A percentile compares a stretch with the other conserved stretches of the same genome.
phyloP scores from a whole-genome alignment of 352 stramenopile genomes.

The Phytopythium aichiense region DNA sequence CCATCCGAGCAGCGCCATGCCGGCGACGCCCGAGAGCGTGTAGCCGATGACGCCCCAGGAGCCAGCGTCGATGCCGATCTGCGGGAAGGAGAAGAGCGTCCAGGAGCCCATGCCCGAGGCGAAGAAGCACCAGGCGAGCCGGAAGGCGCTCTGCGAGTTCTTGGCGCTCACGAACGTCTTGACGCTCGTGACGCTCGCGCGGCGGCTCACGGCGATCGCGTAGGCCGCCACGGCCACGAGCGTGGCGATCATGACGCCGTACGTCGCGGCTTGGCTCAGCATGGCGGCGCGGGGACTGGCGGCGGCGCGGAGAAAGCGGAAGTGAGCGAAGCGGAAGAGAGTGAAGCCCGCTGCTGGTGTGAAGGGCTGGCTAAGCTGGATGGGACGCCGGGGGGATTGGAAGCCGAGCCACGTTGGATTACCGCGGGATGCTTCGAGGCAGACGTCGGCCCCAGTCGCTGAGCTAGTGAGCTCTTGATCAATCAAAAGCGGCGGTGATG shows the following conservation, averaged over 20 bases:
- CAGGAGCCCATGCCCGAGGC: conserved; percentile 71
- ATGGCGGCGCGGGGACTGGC: conserved; percentile 13
- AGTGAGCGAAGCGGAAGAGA: not conserved
- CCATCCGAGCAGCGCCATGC: conserved; percentile 46
- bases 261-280: conserved; percentile 42
- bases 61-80: conserved; percentile 67
- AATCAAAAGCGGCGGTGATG: too few species aligned
- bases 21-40: conserved; percentile 53
- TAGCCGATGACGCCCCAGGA: conserved; percentile 80
- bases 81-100: conserved; percentile 71
- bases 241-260: conserved; percentile 57
- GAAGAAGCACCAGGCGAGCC: conserved; percentile 79
- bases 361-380: too few species aligned
- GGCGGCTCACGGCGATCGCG: conserved; percentile 58
- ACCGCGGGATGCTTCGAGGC: too few species aligned
- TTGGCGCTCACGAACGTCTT: conserved; percentile 72
- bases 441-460: too few species aligned
- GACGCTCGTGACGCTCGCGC: conserved; percentile 45
- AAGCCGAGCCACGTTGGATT: too few species aligned
- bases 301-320: not conserved
- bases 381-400: too few species aligned
- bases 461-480: too few species aligned
- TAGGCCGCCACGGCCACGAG: conserved; percentile 57
- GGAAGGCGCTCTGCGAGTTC: conserved; percentile 51
- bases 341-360: too few species aligned